Conservation (phyloP, 805 yeast species). For the Komagataella pastoris region DNA sequence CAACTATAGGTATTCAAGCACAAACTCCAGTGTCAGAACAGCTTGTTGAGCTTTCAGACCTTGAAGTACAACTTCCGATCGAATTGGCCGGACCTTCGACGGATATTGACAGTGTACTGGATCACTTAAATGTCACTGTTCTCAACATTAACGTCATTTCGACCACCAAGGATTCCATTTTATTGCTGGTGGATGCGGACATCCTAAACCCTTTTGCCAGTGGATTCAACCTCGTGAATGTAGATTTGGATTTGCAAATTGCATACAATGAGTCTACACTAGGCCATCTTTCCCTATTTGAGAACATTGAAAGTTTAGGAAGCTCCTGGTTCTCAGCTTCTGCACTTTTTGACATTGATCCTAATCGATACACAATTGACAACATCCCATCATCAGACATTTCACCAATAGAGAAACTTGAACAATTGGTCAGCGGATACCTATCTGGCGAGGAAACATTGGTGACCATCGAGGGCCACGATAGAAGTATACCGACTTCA, state of each 20-base stretch:
- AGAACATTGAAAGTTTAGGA: constrained; percentile 11
- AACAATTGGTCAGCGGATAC: constrained; percentile 22
- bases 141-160: constrained; percentile 9
- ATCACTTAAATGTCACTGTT: not conserved
- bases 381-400: constrained; percentile 3
- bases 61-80: not conserved
- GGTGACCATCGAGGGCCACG: constrained; percentile 16
- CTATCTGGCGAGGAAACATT: constrained; percentile 23
- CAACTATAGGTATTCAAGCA: not conserved
- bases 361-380: constrained; percentile 5
- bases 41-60: not conserved
- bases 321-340: constrained; percentile 9
- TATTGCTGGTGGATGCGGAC: constrained; percentile 17
- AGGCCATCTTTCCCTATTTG: constrained; percentile 16
- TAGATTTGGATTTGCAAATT: constrained; percentile 15
- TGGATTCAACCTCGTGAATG: constrained; percentile 12
- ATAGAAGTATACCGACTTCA: constrained; percentile 10
- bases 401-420: constrained; percentile 11
- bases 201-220: constrained; percentile 20
- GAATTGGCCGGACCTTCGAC: not conserved
- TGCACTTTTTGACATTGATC: constrained; percentile 9
- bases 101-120: not conserved
- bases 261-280: constrained; percentile 19
- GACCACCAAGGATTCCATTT: constrained; percentile 12
- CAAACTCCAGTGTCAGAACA: not conserved